Base-by-base conservation (phyloP, 768 basidiomycete species). In the Infundibulicybe gibba region DNA sequence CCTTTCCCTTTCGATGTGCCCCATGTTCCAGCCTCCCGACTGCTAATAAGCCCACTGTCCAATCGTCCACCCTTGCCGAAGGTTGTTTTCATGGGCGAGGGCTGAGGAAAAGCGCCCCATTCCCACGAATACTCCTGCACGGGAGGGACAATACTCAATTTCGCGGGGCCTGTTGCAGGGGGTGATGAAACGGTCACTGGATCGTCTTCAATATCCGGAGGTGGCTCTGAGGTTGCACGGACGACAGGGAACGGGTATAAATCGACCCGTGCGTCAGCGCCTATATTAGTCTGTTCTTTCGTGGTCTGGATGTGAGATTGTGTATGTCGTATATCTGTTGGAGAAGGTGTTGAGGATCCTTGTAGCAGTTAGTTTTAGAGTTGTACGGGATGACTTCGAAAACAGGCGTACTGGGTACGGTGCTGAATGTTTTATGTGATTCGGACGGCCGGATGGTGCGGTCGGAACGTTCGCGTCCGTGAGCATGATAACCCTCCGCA, bases 81-180 rank as follows among this genome's bases (percentile, higher is more conserved):
- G 10, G 75, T 68, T 0, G 76, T 52, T 44, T 76, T 76, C 54
- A 81, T 65, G 1, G 87, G 86, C 3, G 89, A 88, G 17, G 81
- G 85, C 52, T 84, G 86, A 21, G 91, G 94, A 57, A 94, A 90
- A 15, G 78, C 83, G 20, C 91, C 92, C 92, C 93, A 94, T 55
- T 94, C 94, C 93, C 93, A 94, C 5, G 88, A 87, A 56, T 93
- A 93, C 58, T 90, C 86, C 47, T 81, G 82, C 3, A 75, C 57
- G 3, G 59, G 61, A 15, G 65, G 43, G 19, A 53, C 35, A 17
- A 45, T 33, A 2, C 43, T 44, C 41, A 52, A 20, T 25, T 46
- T 45, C 2, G 56, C 53, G 14, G 61, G 51, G 9, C 41, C 37
- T 42, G 50, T 10, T 21, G 48, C 37, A 14, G 49, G 44, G 3